Conservation (phyloP, 2,329 filamentous ascomycete species). For the Chaetomium globosum region DNA sequence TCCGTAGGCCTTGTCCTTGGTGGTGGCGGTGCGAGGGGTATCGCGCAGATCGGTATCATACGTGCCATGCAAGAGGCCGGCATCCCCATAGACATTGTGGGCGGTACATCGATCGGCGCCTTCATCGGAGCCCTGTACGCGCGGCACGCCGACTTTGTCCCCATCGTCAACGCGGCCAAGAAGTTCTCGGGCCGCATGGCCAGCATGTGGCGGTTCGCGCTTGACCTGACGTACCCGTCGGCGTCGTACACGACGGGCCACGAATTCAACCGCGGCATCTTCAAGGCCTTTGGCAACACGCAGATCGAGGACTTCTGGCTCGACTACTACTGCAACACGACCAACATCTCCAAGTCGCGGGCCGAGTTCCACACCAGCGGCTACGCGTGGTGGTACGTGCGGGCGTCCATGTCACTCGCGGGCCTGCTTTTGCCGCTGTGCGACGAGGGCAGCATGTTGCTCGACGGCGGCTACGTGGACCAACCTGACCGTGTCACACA, state of each 20-base stretch:
- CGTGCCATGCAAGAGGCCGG: constrained; percentile 93
- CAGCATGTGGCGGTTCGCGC: constrained; percentile 96
- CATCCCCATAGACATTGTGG: constrained; percentile 92
- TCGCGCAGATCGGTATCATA: constrained; percentile 92
- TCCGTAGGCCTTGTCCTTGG: constrained; percentile 93
- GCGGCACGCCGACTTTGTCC: constrained; percentile 92
- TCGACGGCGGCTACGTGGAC: constrained; percentile 96
- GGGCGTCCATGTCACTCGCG: constrained; percentile 94
- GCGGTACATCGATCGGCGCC: constrained; percentile 92
- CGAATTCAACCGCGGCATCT: constrained; percentile 98
- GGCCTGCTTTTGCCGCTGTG: constrained; percentile 91
- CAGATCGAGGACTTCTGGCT: constrained; percentile 99
- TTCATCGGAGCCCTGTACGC: constrained; percentile 96
- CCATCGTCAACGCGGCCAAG: constrained; percentile 95
- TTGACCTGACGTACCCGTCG: constrained; percentile 94
- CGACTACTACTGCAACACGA: constrained; percentile 98
- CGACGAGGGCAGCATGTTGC: constrained; percentile 93
- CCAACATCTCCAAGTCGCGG: constrained; percentile 93
- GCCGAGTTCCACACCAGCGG: constrained; percentile 93
- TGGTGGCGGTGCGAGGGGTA: constrained; percentile 87
- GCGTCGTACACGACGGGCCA: constrained; percentile 97
- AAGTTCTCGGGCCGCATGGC: constrained; percentile 99
- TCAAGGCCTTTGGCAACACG: constrained; percentile 95
- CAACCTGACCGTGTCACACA: constrained; percentile 94
- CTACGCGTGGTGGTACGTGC: constrained; percentile 96